Evolutionary conservation across 2,329 filamentous ascomycete species (phyloP).

Genomic region (Fusarium protoensiforme): DNA sequence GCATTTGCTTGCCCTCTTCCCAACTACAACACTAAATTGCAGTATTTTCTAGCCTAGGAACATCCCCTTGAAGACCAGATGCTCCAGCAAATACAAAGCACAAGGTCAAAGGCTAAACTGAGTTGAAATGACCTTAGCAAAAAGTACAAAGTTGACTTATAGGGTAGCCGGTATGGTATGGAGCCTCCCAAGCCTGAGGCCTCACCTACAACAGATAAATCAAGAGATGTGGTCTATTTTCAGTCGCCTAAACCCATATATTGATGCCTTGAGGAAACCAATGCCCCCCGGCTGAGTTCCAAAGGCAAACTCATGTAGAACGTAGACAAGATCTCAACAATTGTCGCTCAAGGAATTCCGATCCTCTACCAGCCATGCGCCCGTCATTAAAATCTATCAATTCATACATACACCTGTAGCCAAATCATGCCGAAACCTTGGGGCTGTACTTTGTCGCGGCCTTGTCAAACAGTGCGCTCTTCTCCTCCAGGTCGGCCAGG

Average conservation of each 20-base stretch:
- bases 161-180: background rate
- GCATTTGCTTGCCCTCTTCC: background rate
- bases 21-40: background rate
- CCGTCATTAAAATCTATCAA: conserved; percentile 46
- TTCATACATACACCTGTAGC: conserved; percentile 26
- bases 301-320: background rate
- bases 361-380: conserved; percentile 44
- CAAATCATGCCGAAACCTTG: conserved; percentile 72
- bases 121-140: background rate
- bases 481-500: conserved; percentile 80
- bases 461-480: conserved; percentile 87
- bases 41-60: background rate
- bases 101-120: background rate
- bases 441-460: conserved; percentile 88
- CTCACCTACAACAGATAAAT: background rate
- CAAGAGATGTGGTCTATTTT: conserved; percentile 15
- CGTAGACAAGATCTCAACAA: conserved; percentile 31
- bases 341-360: conserved; percentile 33
- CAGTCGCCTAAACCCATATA: background rate
- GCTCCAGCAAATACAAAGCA: background rate
- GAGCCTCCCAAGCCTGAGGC: background rate
- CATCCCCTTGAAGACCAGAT: background rate
- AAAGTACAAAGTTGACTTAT: background rate
- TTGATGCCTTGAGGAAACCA: background rate
- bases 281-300: background rate